Evolutionary conservation across 805 yeast genomes (phyloP).

Genomic region (Wickerhamiella lipophila): DNA sequence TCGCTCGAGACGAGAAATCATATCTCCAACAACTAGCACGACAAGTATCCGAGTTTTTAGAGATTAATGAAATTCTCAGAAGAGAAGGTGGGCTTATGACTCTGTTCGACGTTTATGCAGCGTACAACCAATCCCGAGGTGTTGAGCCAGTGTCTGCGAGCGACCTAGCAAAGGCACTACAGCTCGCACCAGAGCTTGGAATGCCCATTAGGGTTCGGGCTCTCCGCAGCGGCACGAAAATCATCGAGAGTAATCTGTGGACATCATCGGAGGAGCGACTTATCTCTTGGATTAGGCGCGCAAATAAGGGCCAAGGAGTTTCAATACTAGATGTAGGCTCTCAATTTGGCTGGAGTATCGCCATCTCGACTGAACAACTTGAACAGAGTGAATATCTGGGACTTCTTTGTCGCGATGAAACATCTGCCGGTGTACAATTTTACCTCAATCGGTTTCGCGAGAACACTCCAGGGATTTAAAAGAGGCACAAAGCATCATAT

Average conservation of each 20-base stretch:
- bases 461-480: not conserved
- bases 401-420: conserved; percentile 50
- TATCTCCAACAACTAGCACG: conserved; percentile 53
- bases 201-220: conserved; percentile 42
- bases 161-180: conserved; percentile 53
- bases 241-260: conserved; percentile 24
- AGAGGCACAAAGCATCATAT: too few relatives aligned
- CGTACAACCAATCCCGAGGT: conserved; percentile 54
- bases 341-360: conserved; percentile 51
- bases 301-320: conserved; percentile 23
- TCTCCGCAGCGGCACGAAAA: conserved; percentile 32
- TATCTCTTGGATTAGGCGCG: conserved; percentile 18
- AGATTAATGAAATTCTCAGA: conserved; percentile 34
- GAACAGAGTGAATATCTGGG: conserved; percentile 47
- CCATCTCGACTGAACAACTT: conserved; percentile 52
- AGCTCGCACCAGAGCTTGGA: conserved; percentile 40
- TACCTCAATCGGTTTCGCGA: conserved; percentile 35
- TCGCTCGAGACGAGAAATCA: conserved; percentile 27
- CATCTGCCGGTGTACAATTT: conserved; percentile 52
- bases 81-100: conserved; percentile 49
- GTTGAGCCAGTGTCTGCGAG: conserved; percentile 55
- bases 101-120: conserved; percentile 47
- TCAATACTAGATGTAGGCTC: conserved; percentile 34
- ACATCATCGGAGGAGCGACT: conserved; percentile 17
- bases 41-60: conserved; percentile 62